Evolutionary conservation across 2,329 filamentous ascomycete species (phyloP).

Genomic region (Xylariaceae sp.): DNA sequence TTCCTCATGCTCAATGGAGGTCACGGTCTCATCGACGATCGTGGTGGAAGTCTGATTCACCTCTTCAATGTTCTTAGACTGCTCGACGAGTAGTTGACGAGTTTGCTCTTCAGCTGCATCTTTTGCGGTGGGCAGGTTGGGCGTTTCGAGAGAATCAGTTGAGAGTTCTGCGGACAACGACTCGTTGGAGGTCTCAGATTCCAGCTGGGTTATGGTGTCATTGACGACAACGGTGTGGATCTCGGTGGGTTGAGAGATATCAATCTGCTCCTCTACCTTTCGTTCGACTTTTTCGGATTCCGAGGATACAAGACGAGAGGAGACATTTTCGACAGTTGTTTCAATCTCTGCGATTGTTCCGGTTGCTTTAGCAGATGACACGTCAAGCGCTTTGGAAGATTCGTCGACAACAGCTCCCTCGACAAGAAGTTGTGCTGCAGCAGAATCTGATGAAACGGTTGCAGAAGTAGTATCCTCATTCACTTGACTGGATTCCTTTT

Average conservation of each 20-base stretch:
- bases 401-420: slow-evolving; percentile 2
- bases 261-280: slow-evolving; percentile 23
- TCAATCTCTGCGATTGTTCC: slow-evolving; percentile 2
- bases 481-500: slow-evolving; percentile 25
- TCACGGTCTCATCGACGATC: background rate
- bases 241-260: background rate
- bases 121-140: background rate
- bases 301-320: slow-evolving; percentile 16
- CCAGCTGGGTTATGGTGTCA: background rate
- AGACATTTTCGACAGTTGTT: slow-evolving; percentile 5
- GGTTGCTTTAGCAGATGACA: slow-evolving; percentile 3
- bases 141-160: background rate
- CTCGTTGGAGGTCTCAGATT: background rate
- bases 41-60: background rate
- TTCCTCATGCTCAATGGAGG: no score
- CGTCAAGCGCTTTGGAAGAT: background rate
- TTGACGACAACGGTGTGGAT: background rate
- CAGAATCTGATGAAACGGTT: slow-evolving; percentile 13
- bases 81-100: background rate
- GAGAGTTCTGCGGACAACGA: background rate
- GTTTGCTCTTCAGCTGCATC: background rate
- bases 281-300: slow-evolving; percentile 41
- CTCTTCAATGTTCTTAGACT: slow-evolving; percentile 1
- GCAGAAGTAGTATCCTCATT: slow-evolving; percentile 14
- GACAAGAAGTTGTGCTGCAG: slow-evolving; percentile 11